These are phyloP conservation scores for Fusarium zealandicum DNA, from an alignment of 2,329 filamentous ascomycete species.

Conservation along the genomic window DNA sequence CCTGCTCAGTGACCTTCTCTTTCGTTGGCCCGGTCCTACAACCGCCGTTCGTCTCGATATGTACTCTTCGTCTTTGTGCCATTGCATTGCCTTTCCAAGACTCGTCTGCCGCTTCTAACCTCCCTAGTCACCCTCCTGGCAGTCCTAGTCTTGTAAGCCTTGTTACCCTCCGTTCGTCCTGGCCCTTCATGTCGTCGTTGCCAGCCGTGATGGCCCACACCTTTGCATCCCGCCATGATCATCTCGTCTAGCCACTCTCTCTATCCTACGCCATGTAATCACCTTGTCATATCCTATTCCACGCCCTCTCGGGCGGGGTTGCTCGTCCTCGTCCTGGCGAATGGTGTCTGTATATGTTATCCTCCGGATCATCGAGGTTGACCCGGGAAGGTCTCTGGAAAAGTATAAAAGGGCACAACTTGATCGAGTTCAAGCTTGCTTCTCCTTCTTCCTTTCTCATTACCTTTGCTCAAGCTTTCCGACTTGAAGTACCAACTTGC, in stretches of 20 bases:
- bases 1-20: constrained; percentile 23
- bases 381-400: constrained; percentile 50
- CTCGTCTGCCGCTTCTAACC: constrained; percentile 43
- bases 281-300: constrained; percentile 42
- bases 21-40: constrained; percentile 38
- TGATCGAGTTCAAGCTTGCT: constrained; percentile 53
- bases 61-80: constrained; percentile 24
- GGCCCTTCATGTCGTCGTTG: constrained; percentile 36
- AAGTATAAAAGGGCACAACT: constrained; percentile 70
- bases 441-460: constrained; percentile 63
- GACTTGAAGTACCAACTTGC: constrained; percentile 28
- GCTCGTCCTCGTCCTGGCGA: constrained; percentile 48
- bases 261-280: constrained; percentile 45
- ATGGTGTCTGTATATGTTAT: constrained; percentile 55
- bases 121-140: constrained; percentile 34
- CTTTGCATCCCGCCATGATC: constrained; percentile 47
- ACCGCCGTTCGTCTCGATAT: constrained; percentile 26
- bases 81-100: constrained; percentile 26
- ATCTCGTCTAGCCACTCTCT: constrained; percentile 41
- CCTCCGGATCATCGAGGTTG: constrained; percentile 48
- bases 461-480: constrained; percentile 36
- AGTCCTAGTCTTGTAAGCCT: constrained; percentile 41
- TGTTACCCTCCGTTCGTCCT: constrained; percentile 13
- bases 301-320: constrained; percentile 53
- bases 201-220: constrained; percentile 45